phyloP scores from a whole-genome alignment of 2,329 filamentous ascomycete species.

The Passalora sequoiae region DNA sequence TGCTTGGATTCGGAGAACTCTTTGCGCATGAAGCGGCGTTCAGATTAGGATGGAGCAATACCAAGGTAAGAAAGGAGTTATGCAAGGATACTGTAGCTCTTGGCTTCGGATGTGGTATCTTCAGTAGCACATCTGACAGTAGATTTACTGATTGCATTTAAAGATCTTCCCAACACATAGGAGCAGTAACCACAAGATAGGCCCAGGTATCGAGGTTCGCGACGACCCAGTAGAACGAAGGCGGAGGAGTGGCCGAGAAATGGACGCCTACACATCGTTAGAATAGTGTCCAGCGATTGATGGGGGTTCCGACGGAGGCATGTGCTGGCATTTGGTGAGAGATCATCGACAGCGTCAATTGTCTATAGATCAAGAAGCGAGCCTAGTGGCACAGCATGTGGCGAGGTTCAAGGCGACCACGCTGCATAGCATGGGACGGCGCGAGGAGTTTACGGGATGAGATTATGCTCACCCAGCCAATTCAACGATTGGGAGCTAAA shows the following conservation, averaged over 20 bases:
- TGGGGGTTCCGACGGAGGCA: neutral
- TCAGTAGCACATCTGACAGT: neutral
- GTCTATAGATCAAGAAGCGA: too few relatives aligned
- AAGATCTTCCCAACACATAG: conserved; percentile 59
- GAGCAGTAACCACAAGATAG: conserved; percentile 56
- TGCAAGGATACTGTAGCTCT: neutral
- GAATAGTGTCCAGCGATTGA: conserved; percentile 46
- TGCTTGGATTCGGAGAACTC: conserved; percentile 94
- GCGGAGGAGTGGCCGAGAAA: conserved; percentile 47
- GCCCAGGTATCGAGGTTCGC: conserved; percentile 76
- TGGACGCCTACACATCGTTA: conserved; percentile 63
- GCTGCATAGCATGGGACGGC: conserved; percentile 5
- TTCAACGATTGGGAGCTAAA: too few relatives aligned
- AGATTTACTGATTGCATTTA: conserved; percentile 2
- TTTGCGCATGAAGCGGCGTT: conserved; percentile 96
- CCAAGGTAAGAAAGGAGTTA: conserved; percentile 63
- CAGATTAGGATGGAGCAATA: conserved; percentile 85
- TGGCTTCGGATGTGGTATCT: neutral
- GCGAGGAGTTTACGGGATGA: neutral
- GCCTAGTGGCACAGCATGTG: too few relatives aligned
- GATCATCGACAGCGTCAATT: too few relatives aligned
- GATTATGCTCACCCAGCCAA: too few relatives aligned
- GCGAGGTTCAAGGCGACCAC: neutral
- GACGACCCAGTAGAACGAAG: conserved; percentile 58
- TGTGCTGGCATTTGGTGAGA: too few relatives aligned